phyloP scores from a whole-genome alignment of 176 grass and related monocot species.

The Aegilops tauschii region DNA sequence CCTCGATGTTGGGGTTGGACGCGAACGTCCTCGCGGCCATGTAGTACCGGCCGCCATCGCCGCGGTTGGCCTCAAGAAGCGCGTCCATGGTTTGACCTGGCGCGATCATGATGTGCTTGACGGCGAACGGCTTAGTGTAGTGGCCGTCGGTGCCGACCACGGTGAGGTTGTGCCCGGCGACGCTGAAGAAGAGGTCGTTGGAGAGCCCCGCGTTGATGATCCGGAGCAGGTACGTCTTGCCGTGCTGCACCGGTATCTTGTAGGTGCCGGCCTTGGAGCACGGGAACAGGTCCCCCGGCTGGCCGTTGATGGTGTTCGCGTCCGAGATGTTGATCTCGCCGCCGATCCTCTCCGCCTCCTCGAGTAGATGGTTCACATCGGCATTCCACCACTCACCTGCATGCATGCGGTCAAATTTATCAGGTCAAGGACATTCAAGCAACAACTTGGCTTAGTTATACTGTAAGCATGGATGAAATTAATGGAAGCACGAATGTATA shows the following conservation, averaged over 20 bases:
- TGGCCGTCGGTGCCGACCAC: slow-evolving; percentile 46
- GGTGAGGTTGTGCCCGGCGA: slow-evolving; percentile 9
- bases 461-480: too few species aligned
- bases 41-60: slow-evolving; percentile 21
- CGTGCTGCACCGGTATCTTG: slow-evolving; percentile 30
- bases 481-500: too few species aligned
- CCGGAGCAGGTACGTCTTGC: slow-evolving; percentile 11
- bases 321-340: slow-evolving; percentile 34
- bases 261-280: slow-evolving; percentile 12
- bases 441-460: neutral
- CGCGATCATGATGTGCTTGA: slow-evolving; percentile 29
- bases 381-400: slow-evolving; percentile 43
- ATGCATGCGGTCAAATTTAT: neutral
- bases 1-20: neutral
- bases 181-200: slow-evolving; percentile 52
- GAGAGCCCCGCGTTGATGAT: slow-evolving; percentile 59
- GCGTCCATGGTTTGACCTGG: slow-evolving; percentile 28
- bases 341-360: slow-evolving; percentile 7
- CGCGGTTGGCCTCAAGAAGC: neutral
- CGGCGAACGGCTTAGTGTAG: slow-evolving; percentile 40
- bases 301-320: slow-evolving; percentile 30
- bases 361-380: neutral
- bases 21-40: slow-evolving; percentile 23
- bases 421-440: neutral
- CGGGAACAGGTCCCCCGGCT: slow-evolving; percentile 26